Base-by-base conservation (phyloP, 768 basidiomycete species). In the Pleurotus djamor region DNA sequence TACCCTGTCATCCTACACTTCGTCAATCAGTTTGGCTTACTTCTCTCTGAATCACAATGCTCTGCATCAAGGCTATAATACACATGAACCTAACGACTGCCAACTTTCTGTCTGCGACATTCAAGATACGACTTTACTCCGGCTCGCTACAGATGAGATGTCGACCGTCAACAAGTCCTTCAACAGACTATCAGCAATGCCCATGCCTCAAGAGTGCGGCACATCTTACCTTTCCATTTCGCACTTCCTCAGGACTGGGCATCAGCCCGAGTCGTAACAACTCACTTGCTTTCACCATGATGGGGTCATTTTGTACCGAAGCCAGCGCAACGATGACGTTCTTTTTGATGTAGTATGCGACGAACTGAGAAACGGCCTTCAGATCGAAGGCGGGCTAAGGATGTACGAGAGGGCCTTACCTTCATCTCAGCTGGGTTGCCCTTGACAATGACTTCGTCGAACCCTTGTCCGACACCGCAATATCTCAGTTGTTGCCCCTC, bases 401-500 rank as follows among this genome's bases (percentile, higher is more conserved):
- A 16, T 44, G 47, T 35, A 37, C 34, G 14, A 48, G 34, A 57
- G n/a, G 35, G 14, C 52, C 17, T 0, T 58, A 88, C 91, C 83
- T 96, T 95, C 77, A 94, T 73, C 62, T 89, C 91, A 5, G 74
- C 81, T 0, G 87, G 79, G 69, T 88, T 79, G 3, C 94, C 94
- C 58, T 87, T 84, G 65, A 96, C 83, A 66, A 87, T 83, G 17
- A 92, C 74, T 64, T 94, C 89, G 63, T 96, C 92, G 66, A 82
- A 90, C 1, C 81, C 79, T 1, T 77, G 77, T 4, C 89, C 87
- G 48, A 86, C 73, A 4, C 94, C 94, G 66, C 88, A 86, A 74
- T 96, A 97, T 52, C 94, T 82, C 45, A 97, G 75, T 66, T 94
- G 91, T 68, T 89, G 87, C 37, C 94, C 93, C 83, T 89, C 89